Base-by-base conservation (phyloP, 2,329 filamentous ascomycete genomes). In the Daldinia sp. region DNA sequence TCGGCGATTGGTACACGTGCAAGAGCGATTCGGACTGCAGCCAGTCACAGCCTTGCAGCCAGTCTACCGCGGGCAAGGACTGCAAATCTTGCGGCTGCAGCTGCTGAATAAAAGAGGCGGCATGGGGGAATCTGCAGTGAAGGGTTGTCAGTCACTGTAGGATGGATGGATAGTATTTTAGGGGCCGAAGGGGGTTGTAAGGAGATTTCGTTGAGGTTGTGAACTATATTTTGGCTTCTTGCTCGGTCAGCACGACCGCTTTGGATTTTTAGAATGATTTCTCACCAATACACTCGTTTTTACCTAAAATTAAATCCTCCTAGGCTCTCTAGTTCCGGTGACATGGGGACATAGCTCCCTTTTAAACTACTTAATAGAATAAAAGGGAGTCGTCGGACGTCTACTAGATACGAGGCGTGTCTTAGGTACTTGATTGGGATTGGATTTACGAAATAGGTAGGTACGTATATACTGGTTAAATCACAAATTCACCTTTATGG, bases 1-100 rank as follows among this genome's bases (percentile, higher is more conserved):
- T 61, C 23, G 63, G 63, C 28, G 63, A 65, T 23, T 65, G 63
- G 57, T 65, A 61, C 33, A 65, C 51, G 6, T 60, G 44, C 46
- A 28, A 9, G 26, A 46, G 48, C 42, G 33, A 13, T 2, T 35
- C 6, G n/a, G 57, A 61, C 15, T 66, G 58, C 63, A 1, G 18
- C 23, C 23, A 35, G 6, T 61, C 63, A 5, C 61, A 46, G 53
- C 20, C 20, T 9, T 66, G 63, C 20, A 23, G 63, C 4, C 33
- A 62, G 53, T 23, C 3, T 2, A 7, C 30, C 10, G 37, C 7
- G 6, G 50, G 56, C 7, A 50, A 33, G 5, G 35, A 44, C 15
- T 57, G 63, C 33, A 46, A 57, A 13, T 46, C 23, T 30, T 61
- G 58, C 50, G 63, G 63, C 13, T 66, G 58, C 37, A 61, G 58